Conservation (phyloP, 441 rosid genomes). For the Bruguiera hainesii region DNA sequence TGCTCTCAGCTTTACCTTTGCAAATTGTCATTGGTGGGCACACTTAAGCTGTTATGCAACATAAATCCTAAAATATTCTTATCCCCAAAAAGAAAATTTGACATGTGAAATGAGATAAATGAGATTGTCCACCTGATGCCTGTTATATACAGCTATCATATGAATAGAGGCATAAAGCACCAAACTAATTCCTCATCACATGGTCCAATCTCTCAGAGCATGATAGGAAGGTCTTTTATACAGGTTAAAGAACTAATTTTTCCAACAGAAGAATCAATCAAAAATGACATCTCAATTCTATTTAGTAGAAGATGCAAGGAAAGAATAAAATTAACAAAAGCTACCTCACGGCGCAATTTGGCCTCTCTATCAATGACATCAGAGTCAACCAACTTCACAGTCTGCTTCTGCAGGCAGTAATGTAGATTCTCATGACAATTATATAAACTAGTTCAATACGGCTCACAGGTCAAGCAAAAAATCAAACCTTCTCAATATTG, state of each 20-base stretch:
- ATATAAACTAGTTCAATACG: slow-evolving; percentile 7
- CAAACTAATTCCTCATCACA: slow-evolving; percentile 7
- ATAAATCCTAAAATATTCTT: too few species aligned
- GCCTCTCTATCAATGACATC: slow-evolving; percentile 37
- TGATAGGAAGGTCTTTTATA: slow-evolving; percentile 11
- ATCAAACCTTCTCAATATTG: slow-evolving; percentile 59
- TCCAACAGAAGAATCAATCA: background rate
- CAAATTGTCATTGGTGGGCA: too few species aligned
- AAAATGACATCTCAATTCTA: too few species aligned
- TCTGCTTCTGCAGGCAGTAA: slow-evolving; percentile 43
- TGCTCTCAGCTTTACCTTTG: too few species aligned
- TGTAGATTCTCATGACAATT: slow-evolving; percentile 22
- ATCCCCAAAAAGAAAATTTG: too few species aligned
- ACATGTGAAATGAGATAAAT: too few species aligned
- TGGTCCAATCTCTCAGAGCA: slow-evolving; percentile 2
- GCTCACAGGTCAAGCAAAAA: slow-evolving; percentile 15
- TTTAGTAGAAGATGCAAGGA: background rate
- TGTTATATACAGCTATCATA: background rate
- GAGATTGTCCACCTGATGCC: background rate
- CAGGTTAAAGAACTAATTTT: background rate
- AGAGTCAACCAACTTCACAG: slow-evolving; percentile 28
- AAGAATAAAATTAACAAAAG: background rate
- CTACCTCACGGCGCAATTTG: slow-evolving; percentile 61
- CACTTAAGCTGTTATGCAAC: too few species aligned
- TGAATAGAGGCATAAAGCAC: background rate